Conservation (phyloP, 148 eudicot genomes). For the Rhododendron simsii region DNA sequence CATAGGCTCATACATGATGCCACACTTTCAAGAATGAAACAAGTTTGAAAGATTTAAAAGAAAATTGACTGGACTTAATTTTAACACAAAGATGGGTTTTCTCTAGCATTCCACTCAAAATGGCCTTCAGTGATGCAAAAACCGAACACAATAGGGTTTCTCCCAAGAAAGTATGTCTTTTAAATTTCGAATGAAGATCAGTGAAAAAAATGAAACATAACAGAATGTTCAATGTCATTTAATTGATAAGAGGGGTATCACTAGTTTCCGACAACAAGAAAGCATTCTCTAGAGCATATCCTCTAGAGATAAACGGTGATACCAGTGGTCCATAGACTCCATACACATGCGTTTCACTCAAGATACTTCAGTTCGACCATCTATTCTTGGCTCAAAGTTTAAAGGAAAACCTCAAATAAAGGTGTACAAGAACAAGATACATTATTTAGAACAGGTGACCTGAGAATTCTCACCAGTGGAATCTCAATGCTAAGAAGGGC, state of each 20-base stretch:
- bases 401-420: not conserved
- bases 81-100: not conserved
- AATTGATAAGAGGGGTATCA: not conserved
- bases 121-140: not conserved
- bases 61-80: not conserved
- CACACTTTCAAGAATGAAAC: not conserved
- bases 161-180: not conserved
- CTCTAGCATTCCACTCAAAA: not conserved
- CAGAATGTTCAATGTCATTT: not conserved
- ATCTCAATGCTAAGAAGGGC: constrained; percentile 61
- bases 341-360: not conserved
- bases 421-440: not conserved
- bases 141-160: not conserved
- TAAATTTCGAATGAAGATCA: not conserved
- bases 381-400: not conserved
- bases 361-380: not conserved
- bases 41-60: not conserved
- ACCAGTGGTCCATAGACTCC: not conserved
- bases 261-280: not conserved
- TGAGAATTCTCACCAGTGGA: constrained; percentile 56
- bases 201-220: not conserved
- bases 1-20: not conserved
- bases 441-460: not conserved
- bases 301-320: not conserved
- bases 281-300: not conserved